These are phyloP conservation scores for Nosema muscidifuracis DNA, from an alignment of 371 early-diverging fungal species.

Conservation along the genomic window DNA sequence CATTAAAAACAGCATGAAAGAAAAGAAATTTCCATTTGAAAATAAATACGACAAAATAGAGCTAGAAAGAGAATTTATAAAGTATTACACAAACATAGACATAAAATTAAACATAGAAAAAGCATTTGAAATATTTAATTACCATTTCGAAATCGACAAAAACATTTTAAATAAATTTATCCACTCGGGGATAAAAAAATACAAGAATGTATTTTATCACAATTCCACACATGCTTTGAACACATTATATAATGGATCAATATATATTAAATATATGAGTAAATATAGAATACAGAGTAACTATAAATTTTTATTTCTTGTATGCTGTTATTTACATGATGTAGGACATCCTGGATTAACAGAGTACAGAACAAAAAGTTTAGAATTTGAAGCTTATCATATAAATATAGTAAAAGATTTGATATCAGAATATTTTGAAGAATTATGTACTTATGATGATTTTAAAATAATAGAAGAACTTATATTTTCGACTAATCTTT, in stretches of 20 bases:
- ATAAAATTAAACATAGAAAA: neutral
- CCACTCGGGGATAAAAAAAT: neutral
- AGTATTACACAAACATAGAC: neutral
- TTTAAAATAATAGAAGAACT: neutral
- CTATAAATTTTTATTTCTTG: slow-evolving; percentile 10
- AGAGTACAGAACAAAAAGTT: neutral
- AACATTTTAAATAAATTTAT: neutral
- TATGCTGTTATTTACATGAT: slow-evolving; percentile 13
- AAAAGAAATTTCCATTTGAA: too few relatives aligned
- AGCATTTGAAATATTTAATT: neutral
- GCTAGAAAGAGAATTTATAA: neutral
- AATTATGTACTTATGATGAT: neutral
- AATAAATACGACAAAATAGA: too few relatives aligned
- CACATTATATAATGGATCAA: slow-evolving; percentile 12
- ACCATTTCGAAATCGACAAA: neutral
- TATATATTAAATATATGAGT: neutral
- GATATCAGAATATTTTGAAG: neutral
- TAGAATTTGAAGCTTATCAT: slow-evolving; percentile 10
- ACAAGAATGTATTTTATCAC: slow-evolving; percentile 10
- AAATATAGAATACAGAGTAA: neutral
- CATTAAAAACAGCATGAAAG: too few relatives aligned
- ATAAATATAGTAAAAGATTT: neutral
- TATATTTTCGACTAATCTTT: slow-evolving; percentile 24
- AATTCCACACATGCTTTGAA: slow-evolving; percentile 18
- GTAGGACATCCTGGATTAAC: slow-evolving; percentile 25